These are phyloP conservation scores for Avena sativa DNA, from an alignment of 176 grass and related monocot genomes.

Conservation along the genomic window DNA sequence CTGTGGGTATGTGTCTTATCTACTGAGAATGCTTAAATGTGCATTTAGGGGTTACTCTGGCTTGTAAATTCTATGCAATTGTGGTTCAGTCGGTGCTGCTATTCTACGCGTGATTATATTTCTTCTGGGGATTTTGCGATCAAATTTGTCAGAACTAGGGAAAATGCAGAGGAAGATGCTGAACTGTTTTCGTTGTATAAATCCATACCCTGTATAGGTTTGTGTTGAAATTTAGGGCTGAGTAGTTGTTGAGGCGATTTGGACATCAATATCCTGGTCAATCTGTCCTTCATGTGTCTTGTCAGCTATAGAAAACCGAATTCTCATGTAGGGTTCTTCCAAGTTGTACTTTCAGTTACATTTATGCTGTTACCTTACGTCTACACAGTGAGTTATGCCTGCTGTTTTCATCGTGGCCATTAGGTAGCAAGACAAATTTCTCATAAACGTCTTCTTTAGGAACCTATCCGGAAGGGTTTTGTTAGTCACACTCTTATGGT, in stretches of 20 bases:
- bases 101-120: not conserved
- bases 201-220: not conserved
- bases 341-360: slow-evolving; percentile 14
- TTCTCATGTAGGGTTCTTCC: slow-evolving; percentile 23
- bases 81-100: slow-evolving; percentile 15
- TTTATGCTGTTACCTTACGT: slow-evolving; percentile 6
- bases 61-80: not conserved
- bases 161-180: not conserved
- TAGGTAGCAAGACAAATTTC: not conserved
- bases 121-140: not conserved
- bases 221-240: not conserved
- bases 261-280: not conserved
- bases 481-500: slow-evolving; percentile 75
- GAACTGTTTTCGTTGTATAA: slow-evolving; percentile 2
- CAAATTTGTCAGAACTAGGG: not conserved
- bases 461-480: slow-evolving; percentile 84
- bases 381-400: not conserved
- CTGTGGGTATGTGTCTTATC: not conserved
- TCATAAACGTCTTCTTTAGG: slow-evolving; percentile 50
- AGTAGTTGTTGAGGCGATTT: not conserved
- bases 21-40: not conserved
- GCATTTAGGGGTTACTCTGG: slow-evolving; percentile 13
- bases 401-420: not conserved
- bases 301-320: not conserved
- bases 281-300: not conserved